A percentile compares a stretch with the other conserved stretches of the same genome.
Conservation (phyloP, 805 yeast genomes). For the Kluyveromyces dobzhanskii region DNA sequence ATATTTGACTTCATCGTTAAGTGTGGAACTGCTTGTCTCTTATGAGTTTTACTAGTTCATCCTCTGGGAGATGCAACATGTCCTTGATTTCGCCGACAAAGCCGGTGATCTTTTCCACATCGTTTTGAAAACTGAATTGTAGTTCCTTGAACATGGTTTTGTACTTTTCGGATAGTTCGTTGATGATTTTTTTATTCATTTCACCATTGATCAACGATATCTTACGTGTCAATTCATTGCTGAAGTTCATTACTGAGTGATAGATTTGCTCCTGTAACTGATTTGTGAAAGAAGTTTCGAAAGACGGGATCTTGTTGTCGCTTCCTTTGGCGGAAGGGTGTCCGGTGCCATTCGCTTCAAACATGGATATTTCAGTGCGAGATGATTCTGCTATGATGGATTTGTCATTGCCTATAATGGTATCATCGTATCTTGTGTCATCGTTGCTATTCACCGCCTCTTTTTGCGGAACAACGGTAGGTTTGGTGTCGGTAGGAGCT, state of each 20-base stretch:
- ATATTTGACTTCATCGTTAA: neutral
- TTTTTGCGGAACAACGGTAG: too few species aligned
- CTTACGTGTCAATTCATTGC: slow-evolving; percentile 29
- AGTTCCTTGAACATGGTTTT: slow-evolving; percentile 27
- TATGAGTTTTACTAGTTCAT: slow-evolving; percentile 25
- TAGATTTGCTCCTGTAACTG: slow-evolving; percentile 31
- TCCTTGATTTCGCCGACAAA: slow-evolving; percentile 30
- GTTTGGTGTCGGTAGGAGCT: too few species aligned
- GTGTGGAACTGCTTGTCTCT: slow-evolving; percentile 14
- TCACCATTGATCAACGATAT: slow-evolving; percentile 31
- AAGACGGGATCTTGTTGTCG: neutral
- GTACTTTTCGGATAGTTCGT: slow-evolving; percentile 30
- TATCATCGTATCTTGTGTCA: neutral
- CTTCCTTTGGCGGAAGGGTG: slow-evolving; percentile 3
- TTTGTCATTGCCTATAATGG: neutral
- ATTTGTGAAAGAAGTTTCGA: slow-evolving; percentile 27
- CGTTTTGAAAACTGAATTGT: slow-evolving; percentile 28
- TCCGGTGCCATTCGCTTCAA: neutral
- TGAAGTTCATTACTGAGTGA: slow-evolving; percentile 28
- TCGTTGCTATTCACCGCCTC: too few species aligned
- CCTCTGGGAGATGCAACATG: slow-evolving; percentile 30
- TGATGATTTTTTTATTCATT: slow-evolving; percentile 28
- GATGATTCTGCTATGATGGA: slow-evolving; percentile 1
- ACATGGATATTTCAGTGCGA: slow-evolving; percentile 3
- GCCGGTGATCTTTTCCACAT: slow-evolving; percentile 31